These are phyloP conservation scores for Scheffersomyces cryptocercus DNA, from an alignment of 1,139 yeast genomes.

Conservation along the genomic window DNA sequence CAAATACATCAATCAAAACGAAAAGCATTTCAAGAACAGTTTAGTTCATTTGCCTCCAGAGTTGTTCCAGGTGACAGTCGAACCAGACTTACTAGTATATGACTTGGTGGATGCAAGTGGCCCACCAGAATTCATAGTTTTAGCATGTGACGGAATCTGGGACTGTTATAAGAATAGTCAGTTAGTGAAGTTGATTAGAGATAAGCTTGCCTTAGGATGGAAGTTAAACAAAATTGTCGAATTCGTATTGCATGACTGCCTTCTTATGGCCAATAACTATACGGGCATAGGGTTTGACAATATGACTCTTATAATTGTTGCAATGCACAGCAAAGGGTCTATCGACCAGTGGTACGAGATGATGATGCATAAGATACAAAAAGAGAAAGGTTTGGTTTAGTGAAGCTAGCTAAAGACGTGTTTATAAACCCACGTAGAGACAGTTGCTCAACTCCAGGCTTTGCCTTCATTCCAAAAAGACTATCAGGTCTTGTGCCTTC, in stretches of 20 bases:
- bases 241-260: constrained; percentile 61
- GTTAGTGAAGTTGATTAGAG: constrained; percentile 54
- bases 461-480: no score
- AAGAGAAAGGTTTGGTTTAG: constrained; percentile 37
- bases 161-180: constrained; percentile 68
- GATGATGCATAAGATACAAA: constrained; percentile 51
- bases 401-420: no score
- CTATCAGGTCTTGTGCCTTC: no score
- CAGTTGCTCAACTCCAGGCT: no score
- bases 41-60: constrained; percentile 41
- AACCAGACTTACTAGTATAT: constrained; percentile 67
- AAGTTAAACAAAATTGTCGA: constrained; percentile 60
- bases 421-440: no score
- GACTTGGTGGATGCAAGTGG: constrained; percentile 28
- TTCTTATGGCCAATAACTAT: constrained; percentile 69
- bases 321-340: constrained; percentile 47
- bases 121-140: constrained; percentile 61
- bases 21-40: constrained; percentile 11
- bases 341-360: constrained; percentile 59
- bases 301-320: constrained; percentile 70
- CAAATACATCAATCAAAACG: constrained; percentile 27
- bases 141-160: constrained; percentile 84
- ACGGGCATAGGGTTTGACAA: constrained; percentile 83
- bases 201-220: constrained; percentile 58
- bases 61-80: constrained; percentile 59